Evolutionary conservation across 1,284 basidiomycete species (phyloP), one percentile per base, ranked within the genome.

Genomic region (Tilletia setariae): DNA sequence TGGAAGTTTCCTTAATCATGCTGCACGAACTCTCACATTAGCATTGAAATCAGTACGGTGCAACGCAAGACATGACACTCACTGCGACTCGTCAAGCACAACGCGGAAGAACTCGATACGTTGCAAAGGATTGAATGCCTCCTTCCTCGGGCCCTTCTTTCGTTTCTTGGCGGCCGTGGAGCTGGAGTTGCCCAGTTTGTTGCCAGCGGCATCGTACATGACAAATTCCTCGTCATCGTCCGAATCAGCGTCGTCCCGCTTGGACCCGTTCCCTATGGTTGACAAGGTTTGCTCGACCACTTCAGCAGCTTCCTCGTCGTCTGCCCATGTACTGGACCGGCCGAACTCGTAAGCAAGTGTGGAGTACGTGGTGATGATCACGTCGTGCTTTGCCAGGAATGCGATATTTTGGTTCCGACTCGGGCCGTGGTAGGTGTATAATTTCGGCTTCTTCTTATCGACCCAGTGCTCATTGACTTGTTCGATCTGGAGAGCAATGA

Each of bases 31-130:
- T 40, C 11, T 11, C 35, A 23, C 28, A 53, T 53, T 23, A 53
- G 51, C 21, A 8, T 1, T 19, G 19, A 49, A 49, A 11, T 1
- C 44, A 4, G 47, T 75, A 74, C 30, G 64, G 63, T 53, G 66
- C 61, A 63, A 64, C 69, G 1, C 68, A 43, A 43, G 63, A 66
- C n/a, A 70, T 23, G 56, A 16, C n/a, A 61, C 56, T 61, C 56
- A 61, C 56, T 98, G 94, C 42, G 96, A 96, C 84, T 99, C 96
- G 82, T 99, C 96, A 11, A 99, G 88, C 11, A 98, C 94, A 30
- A 98, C 90, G 68, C 96, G 87, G 84, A 97, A 98, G 96, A 96
- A 99, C 79, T 96, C 89, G 43, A 98, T 89, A 75, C 90, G 91
- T 84, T 98, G 96, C 72, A 98, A 83, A n/a, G 95, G 89, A 81